These are phyloP conservation scores for Calonectria fujianensis DNA, from an alignment of 2,329 filamentous ascomycete species.

Conservation along the genomic window DNA sequence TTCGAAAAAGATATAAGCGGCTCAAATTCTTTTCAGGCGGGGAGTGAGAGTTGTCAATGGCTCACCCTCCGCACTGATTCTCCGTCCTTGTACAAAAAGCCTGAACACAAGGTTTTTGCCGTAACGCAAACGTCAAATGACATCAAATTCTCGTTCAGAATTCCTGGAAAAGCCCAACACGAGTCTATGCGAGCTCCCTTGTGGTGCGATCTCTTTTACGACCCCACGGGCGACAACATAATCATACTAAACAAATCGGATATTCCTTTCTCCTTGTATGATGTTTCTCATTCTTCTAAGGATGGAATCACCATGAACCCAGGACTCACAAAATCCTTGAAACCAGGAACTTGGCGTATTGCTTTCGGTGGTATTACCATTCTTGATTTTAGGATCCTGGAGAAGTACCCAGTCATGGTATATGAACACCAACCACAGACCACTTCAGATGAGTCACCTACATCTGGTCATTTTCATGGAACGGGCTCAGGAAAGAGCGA, in stretches of 20 bases:
- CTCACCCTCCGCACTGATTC: conserved; percentile 71
- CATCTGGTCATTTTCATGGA: conserved; percentile 60
- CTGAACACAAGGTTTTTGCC: conserved; percentile 73
- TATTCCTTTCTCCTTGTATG: conserved; percentile 69
- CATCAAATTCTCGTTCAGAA: conserved; percentile 75
- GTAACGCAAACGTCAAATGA: conserved; percentile 76
- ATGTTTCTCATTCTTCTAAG: conserved; percentile 63
- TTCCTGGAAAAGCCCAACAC: conserved; percentile 68
- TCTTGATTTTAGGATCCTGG: conserved; percentile 75
- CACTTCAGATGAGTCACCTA: conserved; percentile 52
- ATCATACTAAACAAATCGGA: conserved; percentile 75
- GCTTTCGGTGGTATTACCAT: conserved; percentile 68
- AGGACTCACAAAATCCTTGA: conserved; percentile 66
- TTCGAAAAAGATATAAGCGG: conserved; percentile 65
- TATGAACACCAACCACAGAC: conserved; percentile 57
- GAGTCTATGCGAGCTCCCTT: conserved; percentile 67
- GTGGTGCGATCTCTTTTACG: conserved; percentile 78
- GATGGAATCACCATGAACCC: conserved; percentile 63
- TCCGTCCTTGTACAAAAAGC: conserved; percentile 67
- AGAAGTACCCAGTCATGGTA: conserved; percentile 69
- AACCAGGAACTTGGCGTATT: conserved; percentile 75
- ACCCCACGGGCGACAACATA: conserved; percentile 74
- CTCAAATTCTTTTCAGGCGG: conserved; percentile 73
- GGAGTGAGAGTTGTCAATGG: conserved; percentile 74
- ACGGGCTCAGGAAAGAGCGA: conserved; percentile 63